Evolutionary conservation across 805 yeast species (phyloP), one percentile per base, ranked within the genome.

Genomic region (Metschnikowia anglica): DNA sequence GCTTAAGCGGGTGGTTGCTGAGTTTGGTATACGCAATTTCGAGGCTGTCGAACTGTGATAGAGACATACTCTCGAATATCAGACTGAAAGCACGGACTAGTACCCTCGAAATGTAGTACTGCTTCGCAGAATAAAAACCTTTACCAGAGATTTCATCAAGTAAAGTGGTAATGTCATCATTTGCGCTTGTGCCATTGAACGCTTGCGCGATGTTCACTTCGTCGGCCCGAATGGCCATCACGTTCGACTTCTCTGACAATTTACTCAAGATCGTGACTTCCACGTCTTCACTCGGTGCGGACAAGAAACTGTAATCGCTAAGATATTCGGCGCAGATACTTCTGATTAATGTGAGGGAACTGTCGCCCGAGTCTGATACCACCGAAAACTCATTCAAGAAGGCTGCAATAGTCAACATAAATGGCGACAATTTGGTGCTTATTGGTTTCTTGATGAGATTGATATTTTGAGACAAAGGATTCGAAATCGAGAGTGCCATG

Each of bases 381-480:
- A 17, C 20, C 13, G 44, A 20, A 17, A 37, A 20, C 9, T 21
- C 41, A 7, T 28, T 16, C 18, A 59, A 34, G 33, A 61, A 56
- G 10, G 42, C 42, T 3, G 54, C 56, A 6, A 55, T 38, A 1
- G 44, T 39, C n/a, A 54, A 21, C 5, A 56, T 36, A 1, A 37
- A 16, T 3, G 37, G 19, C 18, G 49, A 44, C 10, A 49, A 31
- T 8, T 12, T 24, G 7, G 40, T 23, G 3, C 32, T 17, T n/a
- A 19, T 34, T n/a, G 50, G 19, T 7, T 31, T 24, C 3, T 30
- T 26, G 15, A 60, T 46, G 29, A 72, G 58, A 35, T 66, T 69
- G 1, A 73, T 60, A 41, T 67, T 73, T 10, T 66, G 62, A 19
- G 64, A 73, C 35, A 80, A 53, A 1, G 79, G 70, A 50, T 77